These are phyloP conservation scores for Rehmannia glutinosa DNA, from an alignment of 257 asterid species.

Conservation along the genomic window DNA sequence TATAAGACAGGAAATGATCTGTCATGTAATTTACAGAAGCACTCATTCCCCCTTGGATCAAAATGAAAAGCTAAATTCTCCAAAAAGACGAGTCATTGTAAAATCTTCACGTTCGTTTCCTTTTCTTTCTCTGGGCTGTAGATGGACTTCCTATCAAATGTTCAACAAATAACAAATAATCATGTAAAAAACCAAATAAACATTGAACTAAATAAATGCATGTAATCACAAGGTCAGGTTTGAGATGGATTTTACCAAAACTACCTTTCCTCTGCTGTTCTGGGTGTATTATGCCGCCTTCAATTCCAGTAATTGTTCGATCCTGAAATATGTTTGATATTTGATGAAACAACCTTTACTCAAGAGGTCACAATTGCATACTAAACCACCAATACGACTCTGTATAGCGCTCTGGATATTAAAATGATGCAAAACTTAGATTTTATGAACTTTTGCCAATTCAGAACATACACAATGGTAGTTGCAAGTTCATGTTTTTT, in stretches of 20 bases:
- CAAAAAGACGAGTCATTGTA: too few species aligned
- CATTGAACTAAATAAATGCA: not conserved
- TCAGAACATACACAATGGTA: too few species aligned
- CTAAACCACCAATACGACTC: not conserved
- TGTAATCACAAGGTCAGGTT: not conserved
- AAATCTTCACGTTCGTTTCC: constrained; percentile 7
- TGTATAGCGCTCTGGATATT: too few species aligned
- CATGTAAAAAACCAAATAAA: not conserved
- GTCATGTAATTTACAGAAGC: too few species aligned
- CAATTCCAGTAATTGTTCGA: constrained; percentile 39
- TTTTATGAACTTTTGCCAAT: too few species aligned
- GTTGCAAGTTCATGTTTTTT: too few species aligned
- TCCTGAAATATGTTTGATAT: constrained; percentile 34
- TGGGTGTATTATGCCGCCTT: constrained; percentile 22
- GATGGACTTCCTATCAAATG: constrained; percentile 29
- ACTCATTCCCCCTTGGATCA: too few species aligned
- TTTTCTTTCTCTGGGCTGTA: constrained; percentile 29
- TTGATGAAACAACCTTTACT: too few species aligned
- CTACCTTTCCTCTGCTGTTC: constrained; percentile 26
- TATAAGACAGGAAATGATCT: too few species aligned
- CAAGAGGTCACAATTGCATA: constrained; percentile 7
- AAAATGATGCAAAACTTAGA: not conserved
- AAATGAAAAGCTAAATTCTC: too few species aligned
- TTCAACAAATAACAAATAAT: constrained; percentile 2
- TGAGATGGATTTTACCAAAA: constrained; percentile 3